Base-by-base conservation (phyloP, 257 asterid genomes). In the Forsythia suspensa region DNA sequence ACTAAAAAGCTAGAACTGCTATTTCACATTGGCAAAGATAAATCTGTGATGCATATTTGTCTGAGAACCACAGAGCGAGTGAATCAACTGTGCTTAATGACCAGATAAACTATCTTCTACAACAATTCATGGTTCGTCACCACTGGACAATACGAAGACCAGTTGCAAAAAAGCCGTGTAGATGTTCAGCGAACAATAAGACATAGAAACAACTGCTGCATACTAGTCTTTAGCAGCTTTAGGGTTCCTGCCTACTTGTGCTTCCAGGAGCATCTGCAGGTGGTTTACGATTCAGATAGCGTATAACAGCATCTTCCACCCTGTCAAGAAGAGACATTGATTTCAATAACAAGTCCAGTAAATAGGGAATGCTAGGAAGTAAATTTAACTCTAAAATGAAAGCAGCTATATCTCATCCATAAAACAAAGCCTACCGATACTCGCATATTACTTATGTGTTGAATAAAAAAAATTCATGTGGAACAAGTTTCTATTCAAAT, bases 301-400 rank as follows among this genome's bases (percentile, higher is more conserved):
- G 97, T 75, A 95, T 91, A 73, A 93, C 98, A 77, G 98, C 98
- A 87, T 95, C 98, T 79, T 95, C 98, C 72, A 93, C 98, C 98
- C 98, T 95, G 92, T 77, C 76, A 74, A 77, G 73, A 57, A 83
- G 69, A 52, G 16, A 78, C 73, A 0, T 6, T 68, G 34, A 79
- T 83, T 83, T 81, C 81, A 82, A 42, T 37, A 11, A 76, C 42
- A 1, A 63, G 18, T 70, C 75, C 20, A 72, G 21, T 34, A 69
- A 55, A 39, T 11, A 6, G 18, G 8, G 39, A 70, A 68, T 21
- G 13, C 76, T 34, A 38, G 65, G 42, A 51, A 43, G 38, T 16
- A 6, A 44, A 34, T 18, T 15, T 18, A 34, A 43, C 15, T 37
- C 38, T 11, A 59, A 37, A 16, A 5, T 21, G 48, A 29, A 29